Evolutionary conservation across 2,329 filamentous ascomycete species (phyloP), one percentile per base, ranked within the genome.

Genomic region (Aureobasidium zeae): DNA sequence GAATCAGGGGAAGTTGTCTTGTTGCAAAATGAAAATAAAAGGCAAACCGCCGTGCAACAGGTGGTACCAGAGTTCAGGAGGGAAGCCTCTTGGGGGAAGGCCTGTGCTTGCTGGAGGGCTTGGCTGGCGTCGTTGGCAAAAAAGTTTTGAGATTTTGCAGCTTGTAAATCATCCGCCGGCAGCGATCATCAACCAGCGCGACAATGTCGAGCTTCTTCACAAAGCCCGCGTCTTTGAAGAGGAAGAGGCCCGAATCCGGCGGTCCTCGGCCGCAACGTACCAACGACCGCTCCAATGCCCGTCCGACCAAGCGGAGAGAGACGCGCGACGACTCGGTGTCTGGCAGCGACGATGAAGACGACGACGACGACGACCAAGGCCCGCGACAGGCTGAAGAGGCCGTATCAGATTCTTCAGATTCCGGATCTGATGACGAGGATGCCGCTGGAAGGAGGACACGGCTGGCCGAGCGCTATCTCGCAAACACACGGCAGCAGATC

Each of bases 121-220:
- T 12, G 25, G 24, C 35, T 13, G 5, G 10, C 19, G 20, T 13
- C 22, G 10, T 8, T 4, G 16, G 16, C 30, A 22, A 8, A 12
- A 31, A 21, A 15, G 42, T 11, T 12, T 17, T 11, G 12, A 29
- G 31, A 46, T 46, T 15, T 37, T 17, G 44, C 5, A 17, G n/a
- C n/a, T n/a, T n/a, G n/a, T n/a, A n/a, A n/a, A n/a, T n/a, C n/a
- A n/a, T n/a, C n/a, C n/a, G n/a, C n/a, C n/a, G n/a, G n/a, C n/a
- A 46, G 38, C 44, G 33, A 35, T 11, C 7, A 25, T 6, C 7
- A 11, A 25, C 7, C 22, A n/a, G 13, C 28, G n/a, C 30, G 29
- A 37, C 25, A 45, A 31, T 94, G 88, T 94, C 89, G 57, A 94
- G 88, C 28, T 98, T 96, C 67, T 98, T 98, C 67, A 94, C 88